These are phyloP conservation scores for Neophaeococcomyces mojaviensis DNA, from an alignment of 2,329 filamentous ascomycete genomes.

Conservation along the genomic window DNA sequence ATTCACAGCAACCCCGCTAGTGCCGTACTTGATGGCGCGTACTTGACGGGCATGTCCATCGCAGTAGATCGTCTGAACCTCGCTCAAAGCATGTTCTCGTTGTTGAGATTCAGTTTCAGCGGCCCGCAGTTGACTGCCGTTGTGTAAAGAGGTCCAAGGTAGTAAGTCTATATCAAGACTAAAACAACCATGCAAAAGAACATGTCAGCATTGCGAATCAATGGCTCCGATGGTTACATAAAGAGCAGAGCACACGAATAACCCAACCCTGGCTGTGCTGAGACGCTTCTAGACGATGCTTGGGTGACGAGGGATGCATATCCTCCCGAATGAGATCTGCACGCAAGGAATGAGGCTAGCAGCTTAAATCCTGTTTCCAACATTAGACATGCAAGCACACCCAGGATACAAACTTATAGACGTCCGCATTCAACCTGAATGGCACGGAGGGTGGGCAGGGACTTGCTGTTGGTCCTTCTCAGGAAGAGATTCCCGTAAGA, in stretches of 20 bases:
- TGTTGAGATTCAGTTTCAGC: no score
- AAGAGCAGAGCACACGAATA: background rate
- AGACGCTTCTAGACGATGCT: background rate
- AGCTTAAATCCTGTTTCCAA: background rate
- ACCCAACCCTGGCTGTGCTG: background rate
- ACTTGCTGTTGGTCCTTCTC: no score
- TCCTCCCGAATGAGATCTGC: background rate
- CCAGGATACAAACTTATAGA: no score
- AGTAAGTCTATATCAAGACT: background rate
- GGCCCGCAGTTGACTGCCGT: background rate
- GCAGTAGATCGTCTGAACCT: no score
- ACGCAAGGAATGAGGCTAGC: background rate
- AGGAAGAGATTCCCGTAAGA: no score
- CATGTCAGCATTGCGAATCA: background rate
- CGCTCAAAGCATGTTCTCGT: no score
- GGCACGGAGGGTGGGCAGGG: no score
- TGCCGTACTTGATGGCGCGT: no score
- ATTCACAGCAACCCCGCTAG: constrained; percentile 9
- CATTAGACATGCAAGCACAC: no score
- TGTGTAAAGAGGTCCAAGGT: background rate
- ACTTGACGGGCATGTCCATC: no score
- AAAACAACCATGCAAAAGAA: background rate
- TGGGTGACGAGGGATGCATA: background rate
- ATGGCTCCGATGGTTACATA: background rate
- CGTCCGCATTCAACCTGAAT: no score